Evolutionary conservation across 176 grass and related monocot species (phyloP).

Genomic region (Rhynchospora pubera): DNA sequence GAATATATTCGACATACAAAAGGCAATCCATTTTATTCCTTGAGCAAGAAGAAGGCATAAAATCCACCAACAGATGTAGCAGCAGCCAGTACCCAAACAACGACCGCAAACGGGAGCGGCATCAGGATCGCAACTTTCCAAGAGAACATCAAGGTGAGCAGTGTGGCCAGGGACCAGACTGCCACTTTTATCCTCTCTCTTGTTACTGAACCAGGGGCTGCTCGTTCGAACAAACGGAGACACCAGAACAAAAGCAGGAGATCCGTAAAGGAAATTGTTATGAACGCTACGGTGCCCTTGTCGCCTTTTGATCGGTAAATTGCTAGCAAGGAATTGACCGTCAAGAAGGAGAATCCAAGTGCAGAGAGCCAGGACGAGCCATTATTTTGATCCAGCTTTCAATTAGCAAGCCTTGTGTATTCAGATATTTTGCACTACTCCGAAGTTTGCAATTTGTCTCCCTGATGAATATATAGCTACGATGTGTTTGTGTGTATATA

Average conservation of each 20-base stretch:
- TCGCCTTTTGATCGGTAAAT: neutral
- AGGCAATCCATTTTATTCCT: too few species aligned
- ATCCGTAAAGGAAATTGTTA: neutral
- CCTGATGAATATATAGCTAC: conserved; percentile 15
- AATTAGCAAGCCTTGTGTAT: neutral
- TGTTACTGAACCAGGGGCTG: neutral
- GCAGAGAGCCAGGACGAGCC: neutral
- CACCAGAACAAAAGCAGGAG: neutral
- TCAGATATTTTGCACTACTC: too few species aligned
- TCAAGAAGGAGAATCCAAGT: neutral
- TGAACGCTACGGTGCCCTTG: neutral
- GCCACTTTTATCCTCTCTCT: neutral
- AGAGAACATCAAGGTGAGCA: neutral
- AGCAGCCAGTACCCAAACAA: neutral
- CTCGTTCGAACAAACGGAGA: neutral
- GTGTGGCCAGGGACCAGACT: neutral
- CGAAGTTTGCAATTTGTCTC: neutral
- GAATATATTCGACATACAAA: too few species aligned
- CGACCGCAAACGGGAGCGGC: neutral
- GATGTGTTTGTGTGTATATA: conserved; percentile 9
- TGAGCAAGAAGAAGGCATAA: neutral
- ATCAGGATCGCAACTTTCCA: neutral
- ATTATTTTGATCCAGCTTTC: neutral
- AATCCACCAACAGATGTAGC: neutral
- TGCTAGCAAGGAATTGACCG: neutral